phyloP scores from a whole-genome alignment of 352 stramenopile species.

The Phytophthora melonis region DNA sequence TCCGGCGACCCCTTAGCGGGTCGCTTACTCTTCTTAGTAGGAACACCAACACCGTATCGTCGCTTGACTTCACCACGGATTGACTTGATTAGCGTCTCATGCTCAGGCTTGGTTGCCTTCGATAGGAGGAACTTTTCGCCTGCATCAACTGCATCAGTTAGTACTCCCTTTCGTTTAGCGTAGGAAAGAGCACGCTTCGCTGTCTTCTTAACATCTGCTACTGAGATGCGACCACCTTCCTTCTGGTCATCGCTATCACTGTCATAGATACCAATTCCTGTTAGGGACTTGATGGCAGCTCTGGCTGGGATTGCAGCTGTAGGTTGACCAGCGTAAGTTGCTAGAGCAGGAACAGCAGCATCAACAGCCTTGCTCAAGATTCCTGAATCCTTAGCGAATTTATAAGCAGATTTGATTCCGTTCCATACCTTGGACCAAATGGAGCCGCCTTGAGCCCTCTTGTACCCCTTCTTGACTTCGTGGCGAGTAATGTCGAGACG shows the following conservation, averaged over 20 bases:
- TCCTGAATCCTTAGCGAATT: not conserved
- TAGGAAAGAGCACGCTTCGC: conserved; percentile 15
- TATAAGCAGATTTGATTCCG: not conserved
- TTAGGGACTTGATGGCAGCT: conserved; percentile 15
- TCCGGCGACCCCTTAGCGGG: not conserved
- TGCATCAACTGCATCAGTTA: not conserved
- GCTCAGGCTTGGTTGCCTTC: not conserved
- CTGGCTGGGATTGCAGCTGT: conserved; percentile 16
- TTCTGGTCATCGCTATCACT: conserved; percentile 14
- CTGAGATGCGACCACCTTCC: conserved; percentile 5
- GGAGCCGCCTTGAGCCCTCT: not conserved
- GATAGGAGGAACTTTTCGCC: no score
- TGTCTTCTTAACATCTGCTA: conserved; percentile 16
- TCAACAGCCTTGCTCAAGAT: not conserved
- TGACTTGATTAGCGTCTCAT: conserved; percentile 9
- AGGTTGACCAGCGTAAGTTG: not conserved
- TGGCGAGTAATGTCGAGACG: not conserved
- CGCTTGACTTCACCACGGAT: conserved; percentile 3
- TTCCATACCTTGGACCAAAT: not conserved
- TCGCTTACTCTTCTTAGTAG: not conserved
- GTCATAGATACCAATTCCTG: conserved; percentile 22
- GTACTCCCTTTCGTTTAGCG: conserved; percentile 21
- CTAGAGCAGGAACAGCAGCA: conserved; percentile 4
- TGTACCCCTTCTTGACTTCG: not conserved
- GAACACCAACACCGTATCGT: conserved; percentile 24